Evolutionary conservation across 1,284 basidiomycete species (phyloP).

Genomic region (Pseudozyma tsukubaensis): DNA sequence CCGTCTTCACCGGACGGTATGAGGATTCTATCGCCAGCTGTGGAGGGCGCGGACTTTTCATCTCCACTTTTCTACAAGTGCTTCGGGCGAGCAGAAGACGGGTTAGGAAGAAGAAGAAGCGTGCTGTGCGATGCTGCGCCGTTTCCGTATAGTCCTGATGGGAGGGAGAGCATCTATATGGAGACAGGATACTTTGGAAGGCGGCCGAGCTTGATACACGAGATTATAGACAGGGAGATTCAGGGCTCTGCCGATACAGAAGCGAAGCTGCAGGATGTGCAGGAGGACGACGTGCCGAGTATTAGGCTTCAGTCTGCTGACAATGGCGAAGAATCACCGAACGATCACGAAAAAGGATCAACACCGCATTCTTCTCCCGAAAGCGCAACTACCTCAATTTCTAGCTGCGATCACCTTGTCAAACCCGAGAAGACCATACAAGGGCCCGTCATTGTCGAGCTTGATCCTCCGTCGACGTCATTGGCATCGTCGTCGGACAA

Average conservation of each 20-base stretch:
- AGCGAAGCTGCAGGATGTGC: background rate
- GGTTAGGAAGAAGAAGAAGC: background rate
- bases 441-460: no score
- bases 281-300: background rate
- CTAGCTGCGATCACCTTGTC: background rate
- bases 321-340: background rate
- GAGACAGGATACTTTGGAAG: background rate
- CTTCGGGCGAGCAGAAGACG: background rate
- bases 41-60: background rate
- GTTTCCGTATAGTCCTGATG: constrained; percentile 40
- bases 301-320: constrained; percentile 2
- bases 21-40: background rate
- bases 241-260: background rate
- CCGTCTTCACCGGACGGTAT: background rate
- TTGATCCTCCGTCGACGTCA: no score
- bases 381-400: background rate
- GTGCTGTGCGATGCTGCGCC: constrained; percentile 24
- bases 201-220: background rate
- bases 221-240: background rate
- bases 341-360: background rate
- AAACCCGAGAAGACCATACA: background rate
- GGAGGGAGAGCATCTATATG: constrained; percentile 8
- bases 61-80: constrained; percentile 24
- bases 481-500: background rate
- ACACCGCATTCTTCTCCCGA: background rate